Base-by-base conservation (phyloP, 768 basidiomycete species). In the Suillus weaverae region DNA sequence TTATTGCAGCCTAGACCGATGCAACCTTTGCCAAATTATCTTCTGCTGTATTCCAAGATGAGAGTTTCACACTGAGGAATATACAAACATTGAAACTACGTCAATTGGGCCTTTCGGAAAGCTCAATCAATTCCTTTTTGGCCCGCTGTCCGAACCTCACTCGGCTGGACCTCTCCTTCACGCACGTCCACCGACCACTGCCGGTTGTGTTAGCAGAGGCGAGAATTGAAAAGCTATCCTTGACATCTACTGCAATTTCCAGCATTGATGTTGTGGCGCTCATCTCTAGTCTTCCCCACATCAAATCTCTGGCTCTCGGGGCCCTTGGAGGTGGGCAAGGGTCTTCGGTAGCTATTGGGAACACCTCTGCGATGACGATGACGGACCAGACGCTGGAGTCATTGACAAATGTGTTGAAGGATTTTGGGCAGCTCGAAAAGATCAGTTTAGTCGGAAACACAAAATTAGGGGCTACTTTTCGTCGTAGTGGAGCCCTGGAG, bases 111-210 rank as follows among this genome's bases (percentile, higher is more conserved):
- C 71, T 91, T 39, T 81, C 85, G 10, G 88, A 89, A 64, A 65
- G 67, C 2, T 80, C 85, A 0, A 62, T 90, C 16, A 72, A 74
- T 50, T 66, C 74, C 8, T 70, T 88, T 14, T 68, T 88, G 7
- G 65, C 73, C 0, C 66, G 78, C 20, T 87, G 81, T 66, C 87
- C 88, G 3, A 79, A 81, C 57, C 66, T 91, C 22, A 73, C 73
- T 43, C 83, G 83, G 32, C 76, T 91, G 16, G 90, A 91, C 66
- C 68, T 88, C 18, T 90, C 90, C 6, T 91, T 89, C 74, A 91
- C 89, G 2, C 68, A 69, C 16, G 70, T 88, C 38, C 83, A 77
- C 53, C 83, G 80, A 50, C 77, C 77, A n/a, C 73, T 91, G 35
- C 57, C 11, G 57, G 38, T 2, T 18, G 4, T 41, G 4, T 32